phyloP scores from a whole-genome alignment of 2,329 filamentous ascomycete genomes.

The Ceratocystis lukuohia region DNA sequence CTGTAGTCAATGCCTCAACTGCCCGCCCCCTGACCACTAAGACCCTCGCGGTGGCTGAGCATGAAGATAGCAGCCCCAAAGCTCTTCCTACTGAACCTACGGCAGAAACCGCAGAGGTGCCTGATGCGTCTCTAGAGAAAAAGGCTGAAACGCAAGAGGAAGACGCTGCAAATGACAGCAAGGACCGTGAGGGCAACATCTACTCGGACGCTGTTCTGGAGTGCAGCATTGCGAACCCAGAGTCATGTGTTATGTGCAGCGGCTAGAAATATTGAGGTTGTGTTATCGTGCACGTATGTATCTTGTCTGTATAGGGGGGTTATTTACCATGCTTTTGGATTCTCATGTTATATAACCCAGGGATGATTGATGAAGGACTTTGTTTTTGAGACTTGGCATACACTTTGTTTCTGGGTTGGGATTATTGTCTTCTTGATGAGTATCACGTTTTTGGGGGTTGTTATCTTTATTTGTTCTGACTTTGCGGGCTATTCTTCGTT shows the following conservation, averaged over 20 bases:
- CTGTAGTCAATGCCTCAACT: constrained; percentile 39
- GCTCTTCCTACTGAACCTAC: constrained; percentile 59
- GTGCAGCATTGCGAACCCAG: constrained; percentile 96
- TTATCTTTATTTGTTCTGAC: not conserved
- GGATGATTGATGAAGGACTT: no score
- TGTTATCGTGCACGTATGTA: not conserved
- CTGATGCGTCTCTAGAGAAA: constrained; percentile 38
- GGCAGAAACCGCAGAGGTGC: constrained; percentile 51
- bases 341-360: not conserved
- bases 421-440: not conserved
- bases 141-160: constrained; percentile 52
- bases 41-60: constrained; percentile 41
- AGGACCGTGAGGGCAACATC: constrained; percentile 75
- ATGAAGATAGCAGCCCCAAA: constrained; percentile 64
- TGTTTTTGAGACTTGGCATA: not conserved
- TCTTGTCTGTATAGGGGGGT: not conserved
- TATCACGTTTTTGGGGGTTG: not conserved
- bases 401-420: not conserved
- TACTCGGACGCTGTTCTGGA: constrained; percentile 84
- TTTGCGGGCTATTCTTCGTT: not conserved
- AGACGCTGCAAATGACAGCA: constrained; percentile 56
- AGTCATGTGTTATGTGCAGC: constrained; percentile 94
- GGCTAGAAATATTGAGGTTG: constrained; percentile 42
- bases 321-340: not conserved
- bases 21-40: constrained; percentile 56